Percentiles rank a stretch among this genome's conserved stretches.
phyloP scores from a whole-genome alignment of 768 basidiomycete genomes.

The Trametes cubensis region DNA sequence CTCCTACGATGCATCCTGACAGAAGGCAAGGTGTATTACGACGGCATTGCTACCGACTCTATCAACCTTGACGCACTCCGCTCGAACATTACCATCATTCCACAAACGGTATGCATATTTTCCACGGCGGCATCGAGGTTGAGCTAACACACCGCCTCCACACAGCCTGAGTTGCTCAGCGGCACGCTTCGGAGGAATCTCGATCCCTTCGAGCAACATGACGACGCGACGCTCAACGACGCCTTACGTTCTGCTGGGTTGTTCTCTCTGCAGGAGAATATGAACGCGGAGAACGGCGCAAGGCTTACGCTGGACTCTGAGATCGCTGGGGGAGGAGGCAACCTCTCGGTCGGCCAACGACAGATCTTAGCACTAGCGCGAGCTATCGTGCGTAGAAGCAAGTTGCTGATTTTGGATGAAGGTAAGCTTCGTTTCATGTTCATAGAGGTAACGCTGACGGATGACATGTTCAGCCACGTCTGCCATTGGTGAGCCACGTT shows the following conservation, averaged over 20 bases:
- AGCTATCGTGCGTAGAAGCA: conserved; percentile 59
- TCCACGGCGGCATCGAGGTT: neutral
- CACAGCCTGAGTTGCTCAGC: conserved; percentile 52
- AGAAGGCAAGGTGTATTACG: conserved; percentile 54
- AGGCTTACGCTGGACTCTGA: conserved; percentile 48
- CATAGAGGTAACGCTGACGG: neutral
- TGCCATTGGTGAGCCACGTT: conserved; percentile 40
- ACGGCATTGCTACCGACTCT: conserved; percentile 46
- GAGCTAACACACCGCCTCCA: neutral
- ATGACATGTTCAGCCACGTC: conserved; percentile 41
- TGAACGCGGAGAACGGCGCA: conserved; percentile 32
- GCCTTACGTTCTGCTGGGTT: conserved; percentile 53
- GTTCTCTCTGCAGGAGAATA: conserved; percentile 42
- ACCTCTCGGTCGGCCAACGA: conserved; percentile 60
- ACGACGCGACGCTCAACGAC: conserved; percentile 53
- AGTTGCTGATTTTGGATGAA: conserved; percentile 62
- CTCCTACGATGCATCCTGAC: conserved; percentile 58
- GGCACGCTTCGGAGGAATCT: conserved; percentile 61
- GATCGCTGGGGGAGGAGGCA: conserved; percentile 47
- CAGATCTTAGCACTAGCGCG: conserved; percentile 63
- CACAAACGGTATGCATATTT: conserved; percentile 48
- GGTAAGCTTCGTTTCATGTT: conserved; percentile 32
- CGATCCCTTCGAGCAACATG: conserved; percentile 60
- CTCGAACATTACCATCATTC: conserved; percentile 60
- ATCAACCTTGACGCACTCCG: conserved; percentile 59